A percentile compares a stretch with the other conserved stretches of the same genome.
These are phyloP conservation scores for Microdochium trichocladiopsis DNA, from an alignment of 2,329 filamentous ascomycete species.

Conservation along the genomic window DNA sequence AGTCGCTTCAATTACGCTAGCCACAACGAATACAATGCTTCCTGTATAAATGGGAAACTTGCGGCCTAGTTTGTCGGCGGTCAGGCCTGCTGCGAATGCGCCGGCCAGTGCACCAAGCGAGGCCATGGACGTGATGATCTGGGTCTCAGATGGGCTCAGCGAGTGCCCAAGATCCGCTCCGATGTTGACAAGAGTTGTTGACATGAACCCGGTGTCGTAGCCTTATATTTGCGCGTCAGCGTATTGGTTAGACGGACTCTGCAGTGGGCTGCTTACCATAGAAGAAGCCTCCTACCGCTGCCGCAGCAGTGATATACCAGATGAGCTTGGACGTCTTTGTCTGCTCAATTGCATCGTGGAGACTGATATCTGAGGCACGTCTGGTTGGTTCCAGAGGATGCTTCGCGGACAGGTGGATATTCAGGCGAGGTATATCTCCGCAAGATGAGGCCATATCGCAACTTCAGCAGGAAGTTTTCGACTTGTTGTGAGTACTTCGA, in stretches of 20 bases:
- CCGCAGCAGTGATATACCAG: background rate
- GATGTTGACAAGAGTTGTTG: conserved; percentile 35
- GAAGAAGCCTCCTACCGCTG: background rate
- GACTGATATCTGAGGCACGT: background rate
- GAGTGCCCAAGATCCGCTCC: conserved; percentile 23
- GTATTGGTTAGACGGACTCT: too few species aligned
- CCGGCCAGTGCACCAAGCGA: conserved; percentile 34
- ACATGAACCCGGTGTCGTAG: conserved; percentile 43
- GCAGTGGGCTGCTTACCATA: background rate
- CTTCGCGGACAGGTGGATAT: background rate
- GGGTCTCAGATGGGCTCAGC: conserved; percentile 30
- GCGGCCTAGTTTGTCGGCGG: conserved; percentile 20
- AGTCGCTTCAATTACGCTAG: conserved; percentile 25
- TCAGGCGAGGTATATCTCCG: too few species aligned
- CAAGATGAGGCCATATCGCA: too few species aligned
- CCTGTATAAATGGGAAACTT: background rate
- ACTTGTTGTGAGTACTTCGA: too few species aligned
- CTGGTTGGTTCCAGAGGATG: background rate
- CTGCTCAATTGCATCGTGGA: background rate
- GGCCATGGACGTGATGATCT: conserved; percentile 37
- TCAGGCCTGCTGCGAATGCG: conserved; percentile 27
- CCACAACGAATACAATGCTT: conserved; percentile 27
- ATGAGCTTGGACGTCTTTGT: background rate
- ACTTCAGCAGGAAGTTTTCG: too few species aligned
- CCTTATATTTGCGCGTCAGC: conserved; percentile 12